phyloP scores from a whole-genome alignment of 2,329 filamentous ascomycete species.

The Fusarium torulosum region DNA sequence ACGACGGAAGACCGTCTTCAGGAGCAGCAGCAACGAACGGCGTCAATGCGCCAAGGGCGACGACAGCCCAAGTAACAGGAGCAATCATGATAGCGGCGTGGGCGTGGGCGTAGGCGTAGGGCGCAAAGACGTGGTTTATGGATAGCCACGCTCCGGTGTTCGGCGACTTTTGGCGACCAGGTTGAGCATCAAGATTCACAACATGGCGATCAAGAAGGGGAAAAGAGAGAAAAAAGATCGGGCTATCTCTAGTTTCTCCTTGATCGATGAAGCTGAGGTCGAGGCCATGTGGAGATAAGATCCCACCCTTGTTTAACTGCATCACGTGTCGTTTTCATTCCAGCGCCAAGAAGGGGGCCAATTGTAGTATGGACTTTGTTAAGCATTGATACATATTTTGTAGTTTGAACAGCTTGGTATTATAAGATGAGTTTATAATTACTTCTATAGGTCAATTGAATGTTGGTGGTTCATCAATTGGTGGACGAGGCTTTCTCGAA shows the following conservation, averaged over 20 bases:
- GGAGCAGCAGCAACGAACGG: conserved; percentile 48
- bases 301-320: conserved; percentile 41
- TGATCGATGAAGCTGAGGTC: conserved; percentile 10
- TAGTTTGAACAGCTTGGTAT: neutral
- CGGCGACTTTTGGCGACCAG: conserved; percentile 25
- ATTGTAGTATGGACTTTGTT: neutral
- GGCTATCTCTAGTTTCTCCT: neutral
- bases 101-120: conserved; percentile 1
- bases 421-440: no score
- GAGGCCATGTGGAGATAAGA: conserved; percentile 44
- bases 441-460: no score
- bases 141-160: conserved; percentile 16
- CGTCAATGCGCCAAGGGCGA: conserved; percentile 46
- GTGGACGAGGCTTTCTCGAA: no score
- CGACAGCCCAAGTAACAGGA: conserved; percentile 27
- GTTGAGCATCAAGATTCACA: conserved; percentile 22
- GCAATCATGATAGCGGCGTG: conserved; percentile 34
- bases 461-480: no score
- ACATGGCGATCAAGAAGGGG: conserved; percentile 35
- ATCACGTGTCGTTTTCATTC: conserved; percentile 42
- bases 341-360: conserved; percentile 10
- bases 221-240: neutral
- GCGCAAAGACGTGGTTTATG: neutral
- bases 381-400: neutral
- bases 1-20: conserved; percentile 67